Percentiles rank a stretch among this genome's conserved stretches.
Conservation (phyloP, 208 protist genomes). For the Crithidia fasciculata region DNA sequence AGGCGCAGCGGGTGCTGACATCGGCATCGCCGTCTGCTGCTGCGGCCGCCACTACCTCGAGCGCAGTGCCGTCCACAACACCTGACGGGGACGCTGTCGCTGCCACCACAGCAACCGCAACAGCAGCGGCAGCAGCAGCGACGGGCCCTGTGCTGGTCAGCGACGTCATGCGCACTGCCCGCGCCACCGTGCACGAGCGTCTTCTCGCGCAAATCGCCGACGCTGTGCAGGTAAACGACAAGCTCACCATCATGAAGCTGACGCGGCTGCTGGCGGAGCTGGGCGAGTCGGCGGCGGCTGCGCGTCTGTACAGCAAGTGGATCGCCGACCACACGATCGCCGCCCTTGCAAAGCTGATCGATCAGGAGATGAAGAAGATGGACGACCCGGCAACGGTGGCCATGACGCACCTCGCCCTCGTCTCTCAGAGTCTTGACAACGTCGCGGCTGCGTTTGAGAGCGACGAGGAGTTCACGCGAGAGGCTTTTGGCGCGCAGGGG, state of each 20-base stretch:
- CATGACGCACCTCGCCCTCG: constrained; percentile 78
- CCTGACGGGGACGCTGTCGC: neutral
- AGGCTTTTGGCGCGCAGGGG: constrained; percentile 61
- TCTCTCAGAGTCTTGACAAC: constrained; percentile 81
- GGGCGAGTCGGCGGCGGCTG: constrained; percentile 42
- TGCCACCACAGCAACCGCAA: neutral
- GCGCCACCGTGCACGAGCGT: constrained; percentile 35
- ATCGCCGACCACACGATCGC: constrained; percentile 71
- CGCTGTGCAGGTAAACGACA: constrained; percentile 60
- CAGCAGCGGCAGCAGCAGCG: neutral
- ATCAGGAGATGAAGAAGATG: constrained; percentile 78
- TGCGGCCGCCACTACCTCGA: neutral
- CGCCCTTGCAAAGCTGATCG: constrained; percentile 64
- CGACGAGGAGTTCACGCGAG: constrained; percentile 71
- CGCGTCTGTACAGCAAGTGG: constrained; percentile 65
- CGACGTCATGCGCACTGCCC: constrained; percentile 31
- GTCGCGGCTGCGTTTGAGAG: constrained; percentile 79
- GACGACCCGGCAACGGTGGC: constrained; percentile 59
- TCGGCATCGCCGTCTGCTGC: constrained; percentile 12
- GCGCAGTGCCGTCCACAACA: neutral
- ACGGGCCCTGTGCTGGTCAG: constrained; percentile 5
- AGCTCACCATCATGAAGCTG: constrained; percentile 70
- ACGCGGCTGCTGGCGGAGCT: constrained; percentile 57
- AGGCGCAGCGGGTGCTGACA: constrained; percentile 47
- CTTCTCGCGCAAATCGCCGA: constrained; percentile 38